Percentiles rank a stretch among this genome's conserved stretches.
These are phyloP conservation scores for Xylariaceae sp. DNA, from an alignment of 2,329 filamentous ascomycete genomes.

Conservation along the genomic window DNA sequence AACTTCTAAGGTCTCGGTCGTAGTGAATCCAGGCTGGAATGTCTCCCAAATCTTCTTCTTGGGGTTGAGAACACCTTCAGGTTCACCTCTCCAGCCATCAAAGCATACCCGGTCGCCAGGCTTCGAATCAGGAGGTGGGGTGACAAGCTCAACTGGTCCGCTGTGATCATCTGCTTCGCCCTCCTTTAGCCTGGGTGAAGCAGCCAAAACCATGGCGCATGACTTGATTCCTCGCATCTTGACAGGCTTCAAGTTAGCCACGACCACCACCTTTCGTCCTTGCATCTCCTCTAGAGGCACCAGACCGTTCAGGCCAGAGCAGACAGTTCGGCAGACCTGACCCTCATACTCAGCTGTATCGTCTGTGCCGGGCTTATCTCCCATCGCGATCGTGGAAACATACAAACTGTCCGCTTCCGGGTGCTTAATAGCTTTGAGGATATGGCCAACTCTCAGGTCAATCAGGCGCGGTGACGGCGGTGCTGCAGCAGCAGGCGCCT, in stretches of 20 bases:
- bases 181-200: conserved; percentile 79
- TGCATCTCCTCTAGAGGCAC: conserved; percentile 96
- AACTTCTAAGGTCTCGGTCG: conserved; percentile 77
- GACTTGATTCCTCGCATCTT: conserved; percentile 91
- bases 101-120: conserved; percentile 91
- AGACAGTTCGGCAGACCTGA: conserved; percentile 90
- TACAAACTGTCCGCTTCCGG: conserved; percentile 95
- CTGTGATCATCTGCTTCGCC: conserved; percentile 85
- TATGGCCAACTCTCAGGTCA: conserved; percentile 94
- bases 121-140: conserved; percentile 74
- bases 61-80: conserved; percentile 91
- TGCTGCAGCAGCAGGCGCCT: conserved; percentile 69
- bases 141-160: conserved; percentile 89
- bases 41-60: conserved; percentile 99
- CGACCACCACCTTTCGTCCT: conserved; percentile 88
- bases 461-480: conserved; percentile 84
- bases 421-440: conserved; percentile 93
- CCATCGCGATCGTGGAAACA: conserved; percentile 93
- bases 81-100: conserved; percentile 91
- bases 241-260: conserved; percentile 98
- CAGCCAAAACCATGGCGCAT: conserved; percentile 86
- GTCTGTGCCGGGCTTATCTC: conserved; percentile 80
- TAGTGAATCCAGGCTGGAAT: conserved; percentile 95
- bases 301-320: conserved; percentile 92
- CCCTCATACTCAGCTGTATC: conserved; percentile 92